Percentiles rank a stretch among this genome's conserved stretches.
phyloP scores from a whole-genome alignment of 2,329 filamentous ascomycete species.

The Nothomitra cinnamomea region DNA sequence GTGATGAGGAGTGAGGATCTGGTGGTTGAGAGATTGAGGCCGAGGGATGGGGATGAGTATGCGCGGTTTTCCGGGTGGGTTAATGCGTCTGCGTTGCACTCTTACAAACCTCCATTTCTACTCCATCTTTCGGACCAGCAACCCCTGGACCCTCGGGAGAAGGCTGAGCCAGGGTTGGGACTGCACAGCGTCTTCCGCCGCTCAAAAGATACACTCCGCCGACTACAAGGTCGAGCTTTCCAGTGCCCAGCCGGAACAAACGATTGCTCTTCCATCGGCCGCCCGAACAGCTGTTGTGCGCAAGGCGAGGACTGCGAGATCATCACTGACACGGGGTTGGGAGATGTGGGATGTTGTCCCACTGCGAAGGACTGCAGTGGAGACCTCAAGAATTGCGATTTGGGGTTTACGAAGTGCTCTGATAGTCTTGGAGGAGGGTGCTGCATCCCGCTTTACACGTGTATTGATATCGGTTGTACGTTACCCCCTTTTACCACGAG shows the following conservation, averaged over 20 bases:
- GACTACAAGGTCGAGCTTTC: constrained; percentile 32
- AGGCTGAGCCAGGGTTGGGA: constrained; percentile 2
- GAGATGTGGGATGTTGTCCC: constrained; percentile 44
- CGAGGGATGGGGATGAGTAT: constrained; percentile 5
- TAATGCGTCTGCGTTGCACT: constrained; percentile 19
- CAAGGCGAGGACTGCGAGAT: constrained; percentile 34
- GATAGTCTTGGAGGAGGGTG: constrained; percentile 39
- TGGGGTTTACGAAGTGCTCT: constrained; percentile 38
- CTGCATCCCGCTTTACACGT: constrained; percentile 42
- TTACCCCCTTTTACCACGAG: constrained; percentile 3
- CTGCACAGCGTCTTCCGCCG: constrained; percentile 18
- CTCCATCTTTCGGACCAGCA: constrained; percentile 26
- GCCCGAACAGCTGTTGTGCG: constrained; percentile 41
- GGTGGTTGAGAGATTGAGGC: neutral
- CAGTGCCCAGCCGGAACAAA: constrained; percentile 38
- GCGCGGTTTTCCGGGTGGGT: constrained; percentile 26
- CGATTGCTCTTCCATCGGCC: constrained; percentile 35
- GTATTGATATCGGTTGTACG: constrained; percentile 38
- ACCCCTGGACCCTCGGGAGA: constrained; percentile 7
- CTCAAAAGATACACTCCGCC: neutral
- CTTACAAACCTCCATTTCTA: constrained; percentile 35
- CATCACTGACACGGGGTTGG: constrained; percentile 33
- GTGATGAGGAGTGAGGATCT: neutral
- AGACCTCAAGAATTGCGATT: constrained; percentile 30
- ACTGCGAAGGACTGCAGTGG: constrained; percentile 33